Conservation (phyloP, 23 red algal genomes). For the Gracilaria vermiculophylla region DNA sequence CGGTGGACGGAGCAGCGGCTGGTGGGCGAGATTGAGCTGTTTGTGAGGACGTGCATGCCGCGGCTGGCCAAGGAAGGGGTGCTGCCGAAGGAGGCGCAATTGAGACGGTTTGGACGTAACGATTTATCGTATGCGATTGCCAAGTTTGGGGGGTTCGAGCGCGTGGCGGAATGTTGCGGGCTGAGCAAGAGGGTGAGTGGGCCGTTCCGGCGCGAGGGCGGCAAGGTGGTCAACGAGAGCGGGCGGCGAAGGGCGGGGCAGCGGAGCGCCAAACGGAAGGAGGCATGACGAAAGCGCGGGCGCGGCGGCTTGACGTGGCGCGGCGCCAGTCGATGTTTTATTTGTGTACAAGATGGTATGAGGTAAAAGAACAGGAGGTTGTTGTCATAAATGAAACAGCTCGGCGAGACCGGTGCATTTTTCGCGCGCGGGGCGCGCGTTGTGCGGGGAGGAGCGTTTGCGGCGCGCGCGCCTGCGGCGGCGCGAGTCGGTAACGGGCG, state of each 20-base stretch:
- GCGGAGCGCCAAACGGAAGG: neutral
- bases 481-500: neutral
- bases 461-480: neutral
- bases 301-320: neutral
- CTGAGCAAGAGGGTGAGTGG: neutral
- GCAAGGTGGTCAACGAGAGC: neutral
- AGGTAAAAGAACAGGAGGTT: neutral
- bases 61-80: neutral
- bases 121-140: slow-evolving; percentile 57
- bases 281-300: neutral
- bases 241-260: neutral
- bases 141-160: slow-evolving; percentile 35
- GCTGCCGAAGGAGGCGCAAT: slow-evolving; percentile 39
- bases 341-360: neutral
- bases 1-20: slow-evolving; percentile 17
- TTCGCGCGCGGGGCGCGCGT: neutral
- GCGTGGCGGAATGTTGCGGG: neutral
- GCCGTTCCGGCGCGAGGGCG: neutral
- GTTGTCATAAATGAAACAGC: neutral
- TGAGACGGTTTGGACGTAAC: slow-evolving; percentile 47
- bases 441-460: too few species aligned
- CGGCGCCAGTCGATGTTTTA: too few species aligned
- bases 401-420: neutral
- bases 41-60: slow-evolving; percentile 37
- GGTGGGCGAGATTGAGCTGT: slow-evolving; percentile 5